phyloP scores from a whole-genome alignment of 225 moss, liverwort and hornwort genomes.

The Polytrichum formosum region DNA sequence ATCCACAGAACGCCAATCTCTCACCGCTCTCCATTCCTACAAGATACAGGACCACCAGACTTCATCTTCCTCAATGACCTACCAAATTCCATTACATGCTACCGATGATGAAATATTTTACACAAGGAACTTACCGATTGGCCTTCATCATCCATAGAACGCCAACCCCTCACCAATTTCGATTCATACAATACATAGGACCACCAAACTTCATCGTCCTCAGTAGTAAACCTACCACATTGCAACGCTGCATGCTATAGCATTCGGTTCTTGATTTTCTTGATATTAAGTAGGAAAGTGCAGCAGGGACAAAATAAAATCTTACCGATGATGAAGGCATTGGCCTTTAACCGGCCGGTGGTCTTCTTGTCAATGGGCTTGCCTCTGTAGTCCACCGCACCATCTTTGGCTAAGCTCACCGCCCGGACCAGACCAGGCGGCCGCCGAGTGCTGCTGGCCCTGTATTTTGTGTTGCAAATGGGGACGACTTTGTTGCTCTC shows the following conservation, averaged over 20 bases:
- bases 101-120: no score
- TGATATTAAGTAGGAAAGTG: neutral
- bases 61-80: no score
- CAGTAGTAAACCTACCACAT: neutral
- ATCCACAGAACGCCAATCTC: no score
- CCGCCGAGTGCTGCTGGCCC: constrained; percentile 1
- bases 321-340: constrained; percentile 38
- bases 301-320: neutral
- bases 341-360: constrained; percentile 41
- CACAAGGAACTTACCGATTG: no score
- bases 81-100: no score
- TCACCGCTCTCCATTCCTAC: no score
- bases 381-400: constrained; percentile 7
- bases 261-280: neutral
- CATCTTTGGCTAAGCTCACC: constrained; percentile 13
- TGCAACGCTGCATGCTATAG: neutral
- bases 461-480: neutral
- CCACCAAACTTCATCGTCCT: no score
- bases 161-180: no score
- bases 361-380: constrained; percentile 19
- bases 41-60: neutral
- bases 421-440: neutral
- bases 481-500: constrained; percentile 12
- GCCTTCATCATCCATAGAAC: no score
- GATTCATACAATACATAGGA: no score